These are phyloP conservation scores for Fraxinus quadrangulata DNA, from an alignment of 257 asterid species.

Conservation along the genomic window DNA sequence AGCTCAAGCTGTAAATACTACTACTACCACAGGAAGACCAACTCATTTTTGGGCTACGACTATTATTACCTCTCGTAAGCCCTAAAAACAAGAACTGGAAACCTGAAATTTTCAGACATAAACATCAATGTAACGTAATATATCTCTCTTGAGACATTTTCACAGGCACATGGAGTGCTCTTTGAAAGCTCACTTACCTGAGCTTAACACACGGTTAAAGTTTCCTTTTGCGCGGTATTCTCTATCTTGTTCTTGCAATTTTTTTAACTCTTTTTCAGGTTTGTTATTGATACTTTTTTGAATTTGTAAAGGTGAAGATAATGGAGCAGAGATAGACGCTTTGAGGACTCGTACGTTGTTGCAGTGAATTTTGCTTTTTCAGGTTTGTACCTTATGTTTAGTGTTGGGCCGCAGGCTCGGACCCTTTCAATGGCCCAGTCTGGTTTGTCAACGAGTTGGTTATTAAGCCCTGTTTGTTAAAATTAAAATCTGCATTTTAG, in stretches of 20 bases:
- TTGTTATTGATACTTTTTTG: neutral
- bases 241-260: neutral
- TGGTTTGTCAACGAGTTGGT: too few relatives aligned
- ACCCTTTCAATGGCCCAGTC: neutral
- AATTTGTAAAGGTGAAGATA: neutral
- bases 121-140: neutral
- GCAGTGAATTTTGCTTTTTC: neutral
- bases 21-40: slow-evolving; percentile 43
- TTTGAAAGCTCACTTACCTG: neutral
- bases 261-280: neutral
- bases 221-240: neutral
- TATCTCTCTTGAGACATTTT: slow-evolving; percentile 26
- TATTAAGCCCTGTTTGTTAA: too few relatives aligned
- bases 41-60: slow-evolving; percentile 41
- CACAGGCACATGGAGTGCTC: slow-evolving; percentile 21
- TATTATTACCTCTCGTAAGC: slow-evolving; percentile 8
- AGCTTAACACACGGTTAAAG: neutral
- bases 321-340: neutral
- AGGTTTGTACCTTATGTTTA: neutral
- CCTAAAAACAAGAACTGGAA: slow-evolving; percentile 5
- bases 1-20: slow-evolving; percentile 30
- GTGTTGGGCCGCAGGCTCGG: neutral
- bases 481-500: too few relatives aligned
- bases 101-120: slow-evolving; percentile 25
- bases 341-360: neutral